A percentile compares a stretch with the other conserved stretches of the same genome.
Conservation (phyloP, 108 stramenopile genomes). For the Cyclotella kingstonii region DNA sequence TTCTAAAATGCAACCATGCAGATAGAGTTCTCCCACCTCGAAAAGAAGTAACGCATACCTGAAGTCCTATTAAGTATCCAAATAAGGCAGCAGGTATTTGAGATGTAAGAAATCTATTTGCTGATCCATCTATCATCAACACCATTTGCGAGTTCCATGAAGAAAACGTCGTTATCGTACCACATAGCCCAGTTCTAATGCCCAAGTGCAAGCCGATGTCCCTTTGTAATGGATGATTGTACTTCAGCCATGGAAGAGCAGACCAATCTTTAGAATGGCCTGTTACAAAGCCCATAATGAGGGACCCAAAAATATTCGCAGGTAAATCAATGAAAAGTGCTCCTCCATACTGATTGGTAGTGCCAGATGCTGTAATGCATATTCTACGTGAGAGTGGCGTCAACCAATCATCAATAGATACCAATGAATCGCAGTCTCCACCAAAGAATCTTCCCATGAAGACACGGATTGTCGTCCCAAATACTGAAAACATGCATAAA, state of each 20-base stretch:
- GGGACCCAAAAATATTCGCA: constrained; percentile 63
- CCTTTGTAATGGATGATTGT: constrained; percentile 61
- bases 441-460: constrained; percentile 66
- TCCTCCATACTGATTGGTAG: constrained; percentile 62
- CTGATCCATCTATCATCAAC: constrained; percentile 66
- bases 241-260: constrained; percentile 57
- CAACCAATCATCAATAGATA: constrained; percentile 48
- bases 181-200: constrained; percentile 65
- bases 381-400: constrained; percentile 43
- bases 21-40: constrained; percentile 45
- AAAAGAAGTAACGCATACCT: constrained; percentile 44
- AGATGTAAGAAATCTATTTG: constrained; percentile 49
- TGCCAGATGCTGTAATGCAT: constrained; percentile 67
- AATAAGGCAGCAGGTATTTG: constrained; percentile 59
- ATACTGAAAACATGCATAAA: constrained; percentile 51
- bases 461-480: constrained; percentile 48
- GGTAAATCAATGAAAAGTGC: constrained; percentile 72
- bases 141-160: constrained; percentile 88
- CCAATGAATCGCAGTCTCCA: constrained; percentile 52
- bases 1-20: constrained; percentile 39
- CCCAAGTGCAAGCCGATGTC: constrained; percentile 51
- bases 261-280: constrained; percentile 42
- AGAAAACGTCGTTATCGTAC: constrained; percentile 72
- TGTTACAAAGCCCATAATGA: constrained; percentile 59
- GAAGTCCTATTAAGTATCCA: constrained; percentile 70